Evolutionary conservation across 306 rosid species (phyloP), one percentile per base, ranked within the genome.

Genomic region (Purshia tridentata): DNA sequence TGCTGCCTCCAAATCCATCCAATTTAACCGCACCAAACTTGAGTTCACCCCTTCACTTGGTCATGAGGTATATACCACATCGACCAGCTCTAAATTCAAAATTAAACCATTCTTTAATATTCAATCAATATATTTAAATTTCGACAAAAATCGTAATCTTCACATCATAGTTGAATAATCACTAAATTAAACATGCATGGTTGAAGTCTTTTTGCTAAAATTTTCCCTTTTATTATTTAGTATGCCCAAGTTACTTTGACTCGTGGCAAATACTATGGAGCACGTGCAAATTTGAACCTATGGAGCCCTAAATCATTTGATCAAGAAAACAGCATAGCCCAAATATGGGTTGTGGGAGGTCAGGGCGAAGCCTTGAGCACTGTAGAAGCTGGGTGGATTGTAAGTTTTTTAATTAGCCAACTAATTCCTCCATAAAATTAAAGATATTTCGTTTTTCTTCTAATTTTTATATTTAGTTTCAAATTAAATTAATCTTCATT

Each of bases 371-470:
- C 18, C 6, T 0, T 16, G 20, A 68, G 67, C 51, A 37, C 69
- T 23, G 22, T 75, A 14, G 84, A 80, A 70, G 73, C 50, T 13
- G 80, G 80, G 1, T 75, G 80, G 84, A 65, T 20, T 2, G 80
- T 70, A 74, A 19, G 63, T 20, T 19, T 18, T 18, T 6, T 4
- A n/a, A n/a, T n/a, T n/a, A 29, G 35, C 35, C 35, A 29, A 29
- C 48, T 5, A 10, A 8, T 23, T 6, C 6, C 4, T 29, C 29
- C 35, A 29, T 1, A 3, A 29, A 29, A 29, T 29, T 29, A 29
- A 29, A 29, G 35, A 29, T 29, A 29, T 1, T 29, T 29, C 1
- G 35, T 29, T 29, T 29, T 29, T 29, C 35, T 29, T 29, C 35
- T 29, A 29, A 29, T 29, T 29, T 29, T 29, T 29, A 29, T 29